Conservation (phyloP, 345 rosid species). For the Brassica rapa region DNA sequence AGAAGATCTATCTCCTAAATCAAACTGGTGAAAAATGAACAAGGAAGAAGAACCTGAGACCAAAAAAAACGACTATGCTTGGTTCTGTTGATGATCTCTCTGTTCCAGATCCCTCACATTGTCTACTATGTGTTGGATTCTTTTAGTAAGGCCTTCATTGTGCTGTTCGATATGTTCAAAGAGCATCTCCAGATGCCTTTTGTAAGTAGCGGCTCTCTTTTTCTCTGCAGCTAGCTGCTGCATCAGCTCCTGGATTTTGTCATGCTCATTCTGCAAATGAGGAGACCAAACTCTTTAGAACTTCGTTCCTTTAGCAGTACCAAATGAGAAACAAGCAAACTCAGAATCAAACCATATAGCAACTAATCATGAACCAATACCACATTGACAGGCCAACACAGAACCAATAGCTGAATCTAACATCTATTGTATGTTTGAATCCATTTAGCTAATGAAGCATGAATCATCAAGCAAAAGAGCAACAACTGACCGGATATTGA, state of each 20-base stretch:
- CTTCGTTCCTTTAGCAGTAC: not conserved
- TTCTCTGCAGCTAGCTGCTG: constrained; percentile 93
- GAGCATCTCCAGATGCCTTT: constrained; percentile 86
- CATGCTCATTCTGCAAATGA: constrained; percentile 80
- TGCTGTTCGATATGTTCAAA: constrained; percentile 92
- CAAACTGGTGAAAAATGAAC: constrained; percentile 21
- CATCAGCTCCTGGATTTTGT: constrained; percentile 83
- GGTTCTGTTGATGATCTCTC: constrained; percentile 54
- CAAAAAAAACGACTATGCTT: constrained; percentile 40
- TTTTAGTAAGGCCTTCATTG: constrained; percentile 77
- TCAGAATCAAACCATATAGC: constrained; percentile 18
- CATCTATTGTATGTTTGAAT: not conserved
- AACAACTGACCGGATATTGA: constrained; percentile 88
- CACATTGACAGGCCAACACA: constrained; percentile 9
- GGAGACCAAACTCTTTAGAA: not conserved
- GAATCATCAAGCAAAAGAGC: constrained; percentile 9
- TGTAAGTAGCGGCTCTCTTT: constrained; percentile 83
- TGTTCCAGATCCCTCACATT: constrained; percentile 72
- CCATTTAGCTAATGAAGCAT: not conserved
- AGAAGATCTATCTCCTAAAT: constrained; percentile 37
- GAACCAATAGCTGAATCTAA: not conserved
- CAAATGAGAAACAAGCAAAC: constrained; percentile 7
- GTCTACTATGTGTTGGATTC: constrained; percentile 79
- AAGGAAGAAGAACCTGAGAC: constrained; percentile 2
- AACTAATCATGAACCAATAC: constrained; percentile 13